phyloP scores from a whole-genome alignment of 2,329 filamentous ascomycete genomes.

The Trichophaea hybrida region DNA sequence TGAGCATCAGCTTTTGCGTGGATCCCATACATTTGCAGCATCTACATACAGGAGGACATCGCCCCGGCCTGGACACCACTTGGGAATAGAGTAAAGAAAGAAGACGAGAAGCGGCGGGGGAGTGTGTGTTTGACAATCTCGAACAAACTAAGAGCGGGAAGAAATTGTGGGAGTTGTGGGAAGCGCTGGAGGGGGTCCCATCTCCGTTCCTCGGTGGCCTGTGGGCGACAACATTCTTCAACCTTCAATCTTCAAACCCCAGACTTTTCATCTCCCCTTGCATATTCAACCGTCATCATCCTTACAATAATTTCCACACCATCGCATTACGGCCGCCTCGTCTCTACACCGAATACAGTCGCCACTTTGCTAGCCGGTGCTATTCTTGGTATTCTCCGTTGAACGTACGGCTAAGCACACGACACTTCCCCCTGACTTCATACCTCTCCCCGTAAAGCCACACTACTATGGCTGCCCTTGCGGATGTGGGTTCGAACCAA shows the following conservation, averaged over 20 bases:
- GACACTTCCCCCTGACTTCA: background rate
- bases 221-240: too few relatives aligned
- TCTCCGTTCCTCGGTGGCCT: too few relatives aligned
- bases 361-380: background rate
- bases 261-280: background rate
- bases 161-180: too few relatives aligned
- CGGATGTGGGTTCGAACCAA: background rate
- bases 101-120: too few relatives aligned
- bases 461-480: conserved; percentile 6
- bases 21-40: too few relatives aligned
- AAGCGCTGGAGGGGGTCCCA: too few relatives aligned
- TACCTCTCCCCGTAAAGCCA: background rate
- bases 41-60: too few relatives aligned
- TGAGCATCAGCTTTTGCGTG: too few relatives aligned
- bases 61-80: too few relatives aligned
- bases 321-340: background rate
- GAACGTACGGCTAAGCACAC: background rate
- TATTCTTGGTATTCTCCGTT: background rate
- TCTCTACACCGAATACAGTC: background rate
- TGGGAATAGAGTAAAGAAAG: too few relatives aligned
- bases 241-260: background rate
- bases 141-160: too few relatives aligned
- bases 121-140: too few relatives aligned
- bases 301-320: background rate
- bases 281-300: background rate